These are phyloP conservation scores for Leccinum solheimii DNA, from an alignment of 1,284 basidiomycete genomes.

Conservation along the genomic window DNA sequence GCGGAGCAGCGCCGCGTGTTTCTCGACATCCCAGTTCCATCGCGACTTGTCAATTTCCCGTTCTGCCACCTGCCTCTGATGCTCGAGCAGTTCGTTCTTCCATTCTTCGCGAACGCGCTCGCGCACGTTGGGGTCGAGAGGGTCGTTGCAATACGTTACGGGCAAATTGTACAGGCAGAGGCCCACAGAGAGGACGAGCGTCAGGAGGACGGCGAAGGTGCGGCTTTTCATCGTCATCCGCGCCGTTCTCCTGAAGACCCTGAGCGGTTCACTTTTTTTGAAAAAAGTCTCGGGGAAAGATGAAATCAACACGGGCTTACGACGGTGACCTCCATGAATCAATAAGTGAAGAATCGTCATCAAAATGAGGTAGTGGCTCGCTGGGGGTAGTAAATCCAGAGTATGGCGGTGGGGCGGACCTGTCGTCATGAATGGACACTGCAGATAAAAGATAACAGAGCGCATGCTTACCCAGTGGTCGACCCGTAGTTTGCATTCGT, in stretches of 20 bases:
- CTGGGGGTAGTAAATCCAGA: not conserved
- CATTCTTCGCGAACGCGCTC: constrained; percentile 17
- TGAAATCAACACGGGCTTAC: constrained; percentile 9
- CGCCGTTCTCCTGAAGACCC: not conserved
- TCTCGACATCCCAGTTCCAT: not conserved
- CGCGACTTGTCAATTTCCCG: not conserved
- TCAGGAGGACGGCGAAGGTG: constrained; percentile 6
- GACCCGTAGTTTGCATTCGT: constrained; percentile 13
- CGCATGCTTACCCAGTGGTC: constrained; percentile 10
- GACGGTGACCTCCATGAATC: not conserved
- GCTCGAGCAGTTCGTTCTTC: not conserved
- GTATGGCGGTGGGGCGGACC: constrained; percentile 18
- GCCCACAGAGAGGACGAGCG: constrained; percentile 3
- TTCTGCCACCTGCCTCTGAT: not conserved
- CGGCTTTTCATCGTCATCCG: not conserved
- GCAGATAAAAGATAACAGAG: not conserved
- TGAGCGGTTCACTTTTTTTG: not conserved
- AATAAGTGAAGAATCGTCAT: not conserved
- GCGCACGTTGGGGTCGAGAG: constrained; percentile 9
- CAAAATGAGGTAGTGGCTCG: not conserved
- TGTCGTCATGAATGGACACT: not conserved
- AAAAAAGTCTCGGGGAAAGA: not conserved
- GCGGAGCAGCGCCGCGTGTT: not conserved
- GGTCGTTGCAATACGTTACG: constrained; percentile 24
- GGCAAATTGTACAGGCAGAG: constrained; percentile 18